Base-by-base conservation (phyloP, 371 early-diverging fungal genomes). In the Mortierella sp. region DNA sequence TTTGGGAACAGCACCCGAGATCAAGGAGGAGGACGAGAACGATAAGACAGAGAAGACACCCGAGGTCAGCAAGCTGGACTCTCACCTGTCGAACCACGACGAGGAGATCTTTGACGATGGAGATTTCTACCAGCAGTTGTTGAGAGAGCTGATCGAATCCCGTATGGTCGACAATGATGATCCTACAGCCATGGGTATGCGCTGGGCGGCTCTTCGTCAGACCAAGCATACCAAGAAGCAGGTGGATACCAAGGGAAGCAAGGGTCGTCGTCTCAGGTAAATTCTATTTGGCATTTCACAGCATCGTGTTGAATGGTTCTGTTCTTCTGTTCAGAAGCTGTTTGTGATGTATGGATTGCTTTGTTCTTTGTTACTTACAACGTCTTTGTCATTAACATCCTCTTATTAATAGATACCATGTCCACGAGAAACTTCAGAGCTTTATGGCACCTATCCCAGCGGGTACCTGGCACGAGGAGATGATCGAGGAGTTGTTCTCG, bases 391-490 rank as follows among this genome's bases (percentile, higher is more conserved):
- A 21, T 65, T 14, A 3, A 5, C 21, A 6, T 14, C 7, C 16
- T 38, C 6, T 0, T 38, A 65, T 21, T 65, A 35, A 71, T 87
- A 92, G 94, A 87, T 98, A 96, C 86, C 95, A 98, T 80, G 96
- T 97, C 6, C 97, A 98, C 86, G 98, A 98, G 80, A 98, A 98
- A 82, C 87, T 99, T 29, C 95, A 95, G 84, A 97, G 96, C 86
- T 99, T 98, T 88, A 99, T 99, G 98, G 96, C 96, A 8, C 97
- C 99, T 48, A 90, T 96, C 75, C 96, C 97, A 38, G 82, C 91
- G 35, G 96, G 96, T 24, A 90, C 92, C 7, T 98, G 98, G 98
- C 97, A 97, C 83, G 97, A 96, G 60, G 93, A 93, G 74, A 97
- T 96, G 97, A 89, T 93, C 2, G 95, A 96, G 58, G 98, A 98